A percentile compares a stretch with the other conserved stretches of the same genome.
Evolutionary conservation across 768 basidiomycete species (phyloP).

Genomic region (Boletus barrowsii): DNA sequence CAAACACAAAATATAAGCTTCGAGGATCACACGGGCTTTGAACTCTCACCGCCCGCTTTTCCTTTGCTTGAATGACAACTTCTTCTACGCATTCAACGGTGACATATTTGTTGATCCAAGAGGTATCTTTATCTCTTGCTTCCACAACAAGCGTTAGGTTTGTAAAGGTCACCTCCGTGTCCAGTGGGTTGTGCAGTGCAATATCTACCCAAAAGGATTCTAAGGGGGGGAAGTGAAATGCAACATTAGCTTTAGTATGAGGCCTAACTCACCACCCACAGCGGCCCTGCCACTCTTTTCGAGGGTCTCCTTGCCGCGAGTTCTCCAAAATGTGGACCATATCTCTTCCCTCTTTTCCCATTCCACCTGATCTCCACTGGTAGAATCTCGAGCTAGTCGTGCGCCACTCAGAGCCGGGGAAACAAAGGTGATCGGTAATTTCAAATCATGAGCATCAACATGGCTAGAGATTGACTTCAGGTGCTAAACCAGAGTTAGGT

Average conservation of each 20-base stretch:
- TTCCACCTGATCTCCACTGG: conserved; percentile 39
- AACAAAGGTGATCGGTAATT: conserved; percentile 68
- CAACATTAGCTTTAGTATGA: not conserved
- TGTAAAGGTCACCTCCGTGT: conserved; percentile 67
- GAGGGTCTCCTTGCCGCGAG: conserved; percentile 52
- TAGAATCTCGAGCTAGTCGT: conserved; percentile 51
- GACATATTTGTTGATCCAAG: conserved; percentile 39
- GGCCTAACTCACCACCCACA: conserved; percentile 51
- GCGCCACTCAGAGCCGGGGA: conserved; percentile 53
- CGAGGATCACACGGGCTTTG: not conserved
- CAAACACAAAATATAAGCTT: not conserved
- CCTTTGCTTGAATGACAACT: conserved; percentile 58
- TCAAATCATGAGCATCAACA: conserved; percentile 42
- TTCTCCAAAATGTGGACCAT: conserved; percentile 62
- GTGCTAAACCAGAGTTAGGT: conserved; percentile 50
- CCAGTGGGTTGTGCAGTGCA: conserved; percentile 65
- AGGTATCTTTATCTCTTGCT: conserved; percentile 28
- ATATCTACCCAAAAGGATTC: conserved; percentile 80
- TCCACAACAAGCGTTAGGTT: conserved; percentile 58
- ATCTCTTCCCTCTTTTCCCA: conserved; percentile 67
- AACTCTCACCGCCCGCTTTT: conserved; percentile 57
- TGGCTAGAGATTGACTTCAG: conserved; percentile 56
- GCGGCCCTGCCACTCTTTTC: conserved; percentile 55
- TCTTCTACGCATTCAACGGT: conserved; percentile 62
- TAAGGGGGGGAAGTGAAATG: conserved; percentile 26